Conservation (phyloP, 202 grass and related monocot genomes). For the Saccharum hybrid region DNA sequence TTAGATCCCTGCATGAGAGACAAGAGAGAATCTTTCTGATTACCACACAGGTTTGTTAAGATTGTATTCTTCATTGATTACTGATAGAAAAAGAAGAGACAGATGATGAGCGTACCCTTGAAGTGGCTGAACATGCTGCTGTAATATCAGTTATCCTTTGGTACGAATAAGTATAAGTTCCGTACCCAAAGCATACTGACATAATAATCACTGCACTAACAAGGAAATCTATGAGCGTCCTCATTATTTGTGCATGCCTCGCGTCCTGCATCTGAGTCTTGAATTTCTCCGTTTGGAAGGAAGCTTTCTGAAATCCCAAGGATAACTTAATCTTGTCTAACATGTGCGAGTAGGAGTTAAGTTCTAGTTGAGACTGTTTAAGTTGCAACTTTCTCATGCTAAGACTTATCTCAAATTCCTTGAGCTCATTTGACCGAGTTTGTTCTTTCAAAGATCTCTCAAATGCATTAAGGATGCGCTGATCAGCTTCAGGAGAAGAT, state of each 20-base stretch:
- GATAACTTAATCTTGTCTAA: conserved; percentile 82
- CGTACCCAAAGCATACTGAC: conserved; percentile 71
- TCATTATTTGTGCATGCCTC: conserved; percentile 64
- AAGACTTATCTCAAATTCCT: conserved; percentile 81
- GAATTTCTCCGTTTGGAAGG: conserved; percentile 81
- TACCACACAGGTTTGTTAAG: conserved; percentile 10
- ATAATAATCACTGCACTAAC: conserved; percentile 85
- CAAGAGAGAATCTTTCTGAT: not conserved
- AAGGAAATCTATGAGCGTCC: conserved; percentile 79
- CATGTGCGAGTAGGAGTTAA: conserved; percentile 67
- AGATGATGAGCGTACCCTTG: conserved; percentile 55
- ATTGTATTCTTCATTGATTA: not conserved
- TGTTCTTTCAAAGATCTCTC: conserved; percentile 83
- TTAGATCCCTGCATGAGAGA: conserved; percentile 62
- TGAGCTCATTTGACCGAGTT: conserved; percentile 80
- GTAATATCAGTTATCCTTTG: conserved; percentile 78
- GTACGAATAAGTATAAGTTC: conserved; percentile 79
- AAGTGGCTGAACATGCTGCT: conserved; percentile 55
- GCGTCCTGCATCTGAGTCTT: conserved; percentile 77
- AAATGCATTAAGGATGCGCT: conserved; percentile 59
- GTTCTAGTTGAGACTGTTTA: conserved; percentile 74
- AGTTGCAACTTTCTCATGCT: conserved; percentile 78
- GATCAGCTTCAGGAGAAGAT: conserved; percentile 47
- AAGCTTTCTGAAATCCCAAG: conserved; percentile 87
- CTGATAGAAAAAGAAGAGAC: not conserved